phyloP scores from a whole-genome alignment of 2,329 filamentous ascomycete genomes.

The Grosmannia penicillata region DNA sequence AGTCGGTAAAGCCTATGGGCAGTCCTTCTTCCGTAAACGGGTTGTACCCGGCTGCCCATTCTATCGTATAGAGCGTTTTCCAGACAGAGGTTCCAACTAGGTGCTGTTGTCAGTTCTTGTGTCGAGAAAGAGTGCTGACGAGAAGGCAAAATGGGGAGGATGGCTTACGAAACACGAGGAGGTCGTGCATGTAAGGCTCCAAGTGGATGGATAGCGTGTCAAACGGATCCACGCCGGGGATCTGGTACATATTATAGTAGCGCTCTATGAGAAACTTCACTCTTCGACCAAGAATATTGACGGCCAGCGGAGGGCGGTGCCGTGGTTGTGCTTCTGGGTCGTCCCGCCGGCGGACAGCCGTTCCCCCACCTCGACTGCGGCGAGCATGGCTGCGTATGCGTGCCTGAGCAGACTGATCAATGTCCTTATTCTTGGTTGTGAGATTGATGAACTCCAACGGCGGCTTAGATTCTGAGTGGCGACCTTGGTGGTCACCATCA shows the following conservation, averaged over 20 bases:
- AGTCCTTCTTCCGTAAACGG: constrained; percentile 3
- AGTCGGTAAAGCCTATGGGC: constrained; percentile 2
- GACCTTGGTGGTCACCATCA: background rate
- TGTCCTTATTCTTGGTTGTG: background rate
- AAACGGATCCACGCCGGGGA: constrained; percentile 5
- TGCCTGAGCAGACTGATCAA: background rate
- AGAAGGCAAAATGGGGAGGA: background rate
- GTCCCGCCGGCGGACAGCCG: background rate
- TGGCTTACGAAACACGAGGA: constrained; percentile 1
- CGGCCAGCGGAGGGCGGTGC: too few species aligned
- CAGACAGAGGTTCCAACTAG: too few species aligned
- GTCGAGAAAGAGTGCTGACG: background rate
- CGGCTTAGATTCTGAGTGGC: background rate
- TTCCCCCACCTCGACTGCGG: background rate
- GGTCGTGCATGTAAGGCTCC: constrained; percentile 6
- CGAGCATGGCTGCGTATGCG: constrained; percentile 2
- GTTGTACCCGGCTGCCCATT: constrained; percentile 3
- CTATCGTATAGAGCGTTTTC: constrained; percentile 3
- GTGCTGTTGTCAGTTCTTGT: too few species aligned
- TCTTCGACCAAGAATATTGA: background rate
- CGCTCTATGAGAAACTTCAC: background rate
- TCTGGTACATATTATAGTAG: constrained; percentile 4
- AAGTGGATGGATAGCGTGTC: background rate
- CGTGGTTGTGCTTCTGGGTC: too few species aligned
- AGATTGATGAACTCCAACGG: constrained; percentile 4